Percentiles rank a stretch among this genome's conserved stretches.
Evolutionary conservation across 1,284 basidiomycete species (phyloP).

Genomic region (Ganoderma resinaceum): DNA sequence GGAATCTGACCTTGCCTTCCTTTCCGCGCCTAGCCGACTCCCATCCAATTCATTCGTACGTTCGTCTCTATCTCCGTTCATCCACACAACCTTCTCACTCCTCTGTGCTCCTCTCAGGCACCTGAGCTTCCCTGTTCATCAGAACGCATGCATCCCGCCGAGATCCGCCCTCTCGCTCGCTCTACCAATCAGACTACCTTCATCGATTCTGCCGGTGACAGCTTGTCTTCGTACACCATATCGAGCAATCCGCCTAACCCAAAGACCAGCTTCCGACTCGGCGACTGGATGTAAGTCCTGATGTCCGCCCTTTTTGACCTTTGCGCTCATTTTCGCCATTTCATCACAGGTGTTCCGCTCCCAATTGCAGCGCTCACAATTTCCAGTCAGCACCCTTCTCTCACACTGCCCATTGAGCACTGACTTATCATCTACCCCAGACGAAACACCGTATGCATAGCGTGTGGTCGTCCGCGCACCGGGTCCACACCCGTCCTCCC

Average conservation of each 20-base stretch:
- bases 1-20: constrained; percentile 56
- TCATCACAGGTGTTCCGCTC: constrained; percentile 59
- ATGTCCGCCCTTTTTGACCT: not conserved
- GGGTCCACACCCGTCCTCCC: constrained; percentile 32
- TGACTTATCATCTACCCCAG: constrained; percentile 57
- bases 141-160: constrained; percentile 15
- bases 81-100: not conserved
- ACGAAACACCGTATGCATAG: constrained; percentile 76
- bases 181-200: constrained; percentile 6
- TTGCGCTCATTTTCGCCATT: constrained; percentile 11
- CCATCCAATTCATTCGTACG: constrained; percentile 16
- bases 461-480: constrained; percentile 69
- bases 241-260: constrained; percentile 81
- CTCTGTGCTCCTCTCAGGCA: not conserved
- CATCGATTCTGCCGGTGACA: constrained; percentile 4
- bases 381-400: constrained; percentile 64
- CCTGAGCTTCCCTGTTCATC: constrained; percentile 9
- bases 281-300: constrained; percentile 80
- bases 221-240: constrained; percentile 54
- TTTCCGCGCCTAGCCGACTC: constrained; percentile 14
- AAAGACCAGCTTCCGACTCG: constrained; percentile 71
- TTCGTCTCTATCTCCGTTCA: not conserved
- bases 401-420: not conserved
- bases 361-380: constrained; percentile 73
- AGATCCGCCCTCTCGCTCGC: constrained; percentile 10